Evolutionary conservation across 192 early-diverging fungal genomes (phyloP), one percentile per base, ranked within the genome.

Genomic region (Coemansia sp.): DNA sequence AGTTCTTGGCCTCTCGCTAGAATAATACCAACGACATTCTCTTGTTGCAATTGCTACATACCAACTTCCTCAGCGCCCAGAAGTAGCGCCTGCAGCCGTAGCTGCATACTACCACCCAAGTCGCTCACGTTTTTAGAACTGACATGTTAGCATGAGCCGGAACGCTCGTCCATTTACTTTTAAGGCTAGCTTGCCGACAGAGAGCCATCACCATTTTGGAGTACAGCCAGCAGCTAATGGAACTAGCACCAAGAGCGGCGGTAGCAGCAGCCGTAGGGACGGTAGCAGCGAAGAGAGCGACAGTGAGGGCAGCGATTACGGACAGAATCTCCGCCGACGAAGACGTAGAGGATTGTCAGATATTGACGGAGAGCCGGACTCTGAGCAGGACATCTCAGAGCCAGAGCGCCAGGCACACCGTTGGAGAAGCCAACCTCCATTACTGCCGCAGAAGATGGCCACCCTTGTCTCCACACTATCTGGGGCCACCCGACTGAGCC

Each of bases 371-470:
- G 38, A 16, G 38, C 9, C 10, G 38, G 38, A 44, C 14, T 16
- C 14, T 3, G 38, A 44, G 16, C 38, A 44, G 38, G 38, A 44
- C 0, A 44, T 16, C 38, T 44, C 38, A 16, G 89, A 58, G 52
- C 38, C 44, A 18, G 25, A 21, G 38, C 32, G 28, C 3, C 54
- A 57, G 26, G 14, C 50, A 27, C 77, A 71, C 54, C 67, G 52
- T 24, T 74, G 71, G 77, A 64, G 65, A 14, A 63, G 56, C 22
- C 71, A 57, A 28, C 71, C 77, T 30, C 77, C 77, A 27, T 52
- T 80, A 49, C 64, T 80, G 60, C 77, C 77, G 1, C 71, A 69
- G 31, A 63, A 68, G 8, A 58, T 80, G 64, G 77, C 77, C 19
- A 66, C 60, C 30, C 62, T 80, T 26, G 77, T 80, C 16, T 80